Evolutionary conservation across 805 yeast species (phyloP), one percentile per base, ranked within the genome.

Genomic region (Starmerella bombi): DNA sequence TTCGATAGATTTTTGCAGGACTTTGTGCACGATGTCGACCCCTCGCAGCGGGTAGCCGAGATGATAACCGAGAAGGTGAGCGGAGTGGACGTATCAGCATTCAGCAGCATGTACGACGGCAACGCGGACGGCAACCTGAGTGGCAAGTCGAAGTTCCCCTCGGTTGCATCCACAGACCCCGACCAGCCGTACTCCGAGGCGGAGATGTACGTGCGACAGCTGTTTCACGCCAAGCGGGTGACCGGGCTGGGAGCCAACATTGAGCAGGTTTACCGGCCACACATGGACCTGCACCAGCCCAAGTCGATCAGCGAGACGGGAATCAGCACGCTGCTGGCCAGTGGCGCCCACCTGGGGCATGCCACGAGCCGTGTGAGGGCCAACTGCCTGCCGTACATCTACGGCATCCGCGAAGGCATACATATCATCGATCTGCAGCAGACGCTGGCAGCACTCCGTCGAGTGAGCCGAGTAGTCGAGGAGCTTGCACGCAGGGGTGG

Each of bases 291-390:
- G 23, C 64, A 66, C 34, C 61, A 66, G 19, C 94, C 94, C 15
- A 29, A 40, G 16, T 52, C 65, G 12, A 64, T 74, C 18, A 60
- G 69, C 18, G 73, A 80, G 42, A 57, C 82, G 10, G 69, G 88
- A 2, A 65, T 85, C 28, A 65, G 83, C 23, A 75, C 75, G 42
- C 67, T 91, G 39, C 59, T 88, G 60, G 88, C 95, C 3, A 83
- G 96, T 0, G 96, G 95, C 38, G 88, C 88, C 34, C 98, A 91
- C 60, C 65, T 91, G 50, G 98, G 98, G 22, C 96, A 88, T 52
- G 71, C 94, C n/a, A 78, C 74, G 27, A 66, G 79, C 3, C 65
- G 78, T 46, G 45, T 61, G 27, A 75, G 93, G 51, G 75, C 85
- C 8, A 70, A 80, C 21, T 82, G 86, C 38, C 88, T 85, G 60